Evolutionary conservation across 2,329 filamentous ascomycete species (phyloP).

Genomic region (Pezicula radicicola): DNA sequence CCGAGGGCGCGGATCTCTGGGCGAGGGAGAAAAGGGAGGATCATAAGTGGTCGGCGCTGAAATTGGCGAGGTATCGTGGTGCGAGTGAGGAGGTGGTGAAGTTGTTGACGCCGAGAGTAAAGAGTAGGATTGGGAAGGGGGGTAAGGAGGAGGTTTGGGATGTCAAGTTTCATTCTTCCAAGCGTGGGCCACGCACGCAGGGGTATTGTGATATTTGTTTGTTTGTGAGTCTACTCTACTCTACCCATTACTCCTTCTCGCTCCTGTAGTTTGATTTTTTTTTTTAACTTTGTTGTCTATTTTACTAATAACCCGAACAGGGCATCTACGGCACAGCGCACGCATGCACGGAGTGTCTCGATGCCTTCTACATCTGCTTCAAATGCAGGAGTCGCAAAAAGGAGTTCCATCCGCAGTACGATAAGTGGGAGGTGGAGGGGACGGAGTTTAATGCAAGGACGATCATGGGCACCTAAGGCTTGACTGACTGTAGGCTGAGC

Average conservation of each 20-base stretch:
- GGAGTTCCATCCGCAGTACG: background rate
- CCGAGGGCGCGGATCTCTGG: conserved; percentile 10
- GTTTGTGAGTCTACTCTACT: conserved; percentile 1
- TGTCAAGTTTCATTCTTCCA: conserved; percentile 4
- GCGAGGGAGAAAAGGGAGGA: conserved; percentile 2
- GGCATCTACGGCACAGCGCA: background rate
- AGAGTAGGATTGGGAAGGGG: conserved; percentile 2
- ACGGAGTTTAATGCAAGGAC: too few species aligned
- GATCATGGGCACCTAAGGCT: too few species aligned
- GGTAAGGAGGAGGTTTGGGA: conserved; percentile 11
- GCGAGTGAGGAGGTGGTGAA: background rate
- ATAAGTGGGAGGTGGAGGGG: too few species aligned
- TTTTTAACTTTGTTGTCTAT: background rate
- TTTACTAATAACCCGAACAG: background rate
- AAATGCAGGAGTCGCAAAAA: background rate
- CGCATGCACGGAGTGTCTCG: background rate
- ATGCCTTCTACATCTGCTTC: background rate
- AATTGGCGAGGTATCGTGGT: conserved; percentile 9
- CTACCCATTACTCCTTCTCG: too few species aligned
- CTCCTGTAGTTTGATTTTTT: too few species aligned
- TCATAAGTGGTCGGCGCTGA: conserved; percentile 12
- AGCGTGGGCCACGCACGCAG: background rate
- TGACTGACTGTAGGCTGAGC: too few species aligned
- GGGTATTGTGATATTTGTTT: conserved; percentile 3
- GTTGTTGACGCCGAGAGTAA: conserved; percentile 4